These are phyloP conservation scores for Cornus controversa DNA, from an alignment of 148 eudicot genomes.

Conservation along the genomic window DNA sequence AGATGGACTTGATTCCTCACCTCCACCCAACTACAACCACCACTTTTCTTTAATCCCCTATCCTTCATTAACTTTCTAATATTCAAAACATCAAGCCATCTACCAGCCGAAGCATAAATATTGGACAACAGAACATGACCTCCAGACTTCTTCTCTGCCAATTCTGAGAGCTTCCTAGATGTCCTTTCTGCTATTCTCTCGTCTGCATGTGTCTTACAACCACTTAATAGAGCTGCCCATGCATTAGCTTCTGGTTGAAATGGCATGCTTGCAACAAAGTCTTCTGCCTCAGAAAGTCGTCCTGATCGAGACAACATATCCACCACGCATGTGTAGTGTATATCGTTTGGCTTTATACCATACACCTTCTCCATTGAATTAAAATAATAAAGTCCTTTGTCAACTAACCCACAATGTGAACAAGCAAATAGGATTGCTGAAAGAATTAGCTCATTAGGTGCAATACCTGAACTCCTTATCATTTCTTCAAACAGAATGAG, in stretches of 20 bases:
- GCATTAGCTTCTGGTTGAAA: slow-evolving; percentile 27
- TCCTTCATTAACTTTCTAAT: slow-evolving; percentile 40
- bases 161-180: slow-evolving; percentile 26
- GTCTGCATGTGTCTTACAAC: slow-evolving; percentile 28
- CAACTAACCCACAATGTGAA: slow-evolving; percentile 45
- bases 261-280: slow-evolving; percentile 32
- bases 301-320: slow-evolving; percentile 51
- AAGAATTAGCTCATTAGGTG: slow-evolving; percentile 45
- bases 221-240: slow-evolving; percentile 48
- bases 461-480: slow-evolving; percentile 15
- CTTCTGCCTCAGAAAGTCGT: slow-evolving; percentile 41
- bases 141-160: slow-evolving; percentile 34
- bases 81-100: slow-evolving; percentile 37
- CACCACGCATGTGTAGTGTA: slow-evolving; percentile 41
- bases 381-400: slow-evolving; percentile 43
- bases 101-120: slow-evolving; percentile 47
- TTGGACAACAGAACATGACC: slow-evolving; percentile 45
- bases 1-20: slow-evolving; percentile 32
- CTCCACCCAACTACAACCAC: slow-evolving; percentile 54
- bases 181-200: slow-evolving; percentile 31
- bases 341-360: slow-evolving; percentile 28
- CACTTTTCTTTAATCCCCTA: slow-evolving; percentile 33
- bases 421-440: slow-evolving; percentile 45
- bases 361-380: slow-evolving; percentile 38
- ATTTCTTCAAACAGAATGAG: slow-evolving; percentile 42